Evolutionary conservation across 345 rosid species (phyloP).

Genomic region (Camelina sativa): DNA sequence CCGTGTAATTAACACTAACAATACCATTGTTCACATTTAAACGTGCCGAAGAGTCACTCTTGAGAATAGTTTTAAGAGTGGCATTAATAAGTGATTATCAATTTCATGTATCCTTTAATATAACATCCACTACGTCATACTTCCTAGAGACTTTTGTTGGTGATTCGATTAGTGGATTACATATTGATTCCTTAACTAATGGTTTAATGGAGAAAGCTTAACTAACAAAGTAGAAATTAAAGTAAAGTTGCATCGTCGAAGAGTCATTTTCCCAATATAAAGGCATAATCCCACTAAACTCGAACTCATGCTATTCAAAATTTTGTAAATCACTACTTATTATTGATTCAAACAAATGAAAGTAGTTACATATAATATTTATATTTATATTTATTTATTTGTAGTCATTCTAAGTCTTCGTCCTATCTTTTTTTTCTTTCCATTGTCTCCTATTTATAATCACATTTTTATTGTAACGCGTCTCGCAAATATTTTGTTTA

Average conservation of each 20-base stretch:
- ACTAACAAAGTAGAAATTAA: slow-evolving; percentile 31
- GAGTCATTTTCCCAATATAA: slow-evolving; percentile 21
- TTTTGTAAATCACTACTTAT: neutral
- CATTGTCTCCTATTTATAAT: neutral
- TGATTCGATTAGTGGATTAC: slow-evolving; percentile 12
- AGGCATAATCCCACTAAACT: slow-evolving; percentile 17
- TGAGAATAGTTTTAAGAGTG: neutral
- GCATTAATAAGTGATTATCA: slow-evolving; percentile 12
- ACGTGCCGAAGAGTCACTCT: neutral
- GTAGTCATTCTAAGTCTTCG: neutral
- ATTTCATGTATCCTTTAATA: neutral
- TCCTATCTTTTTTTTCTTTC: neutral
- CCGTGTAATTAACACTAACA: slow-evolving; percentile 14
- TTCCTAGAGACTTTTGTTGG: neutral
- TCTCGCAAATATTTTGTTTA: neutral
- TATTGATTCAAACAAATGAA: neutral
- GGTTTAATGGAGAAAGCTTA: slow-evolving; percentile 23
- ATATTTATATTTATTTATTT: neutral
- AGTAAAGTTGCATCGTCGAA: slow-evolving; percentile 20
- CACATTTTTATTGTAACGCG: slow-evolving; percentile 26
- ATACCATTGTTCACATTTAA: slow-evolving; percentile 13
- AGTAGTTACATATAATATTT: neutral
- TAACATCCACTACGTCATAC: neutral
- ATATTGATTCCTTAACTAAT: neutral
- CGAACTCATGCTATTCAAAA: slow-evolving; percentile 3